Conservation (phyloP, 805 yeast genomes). For the Peterozyma xylosa region DNA sequence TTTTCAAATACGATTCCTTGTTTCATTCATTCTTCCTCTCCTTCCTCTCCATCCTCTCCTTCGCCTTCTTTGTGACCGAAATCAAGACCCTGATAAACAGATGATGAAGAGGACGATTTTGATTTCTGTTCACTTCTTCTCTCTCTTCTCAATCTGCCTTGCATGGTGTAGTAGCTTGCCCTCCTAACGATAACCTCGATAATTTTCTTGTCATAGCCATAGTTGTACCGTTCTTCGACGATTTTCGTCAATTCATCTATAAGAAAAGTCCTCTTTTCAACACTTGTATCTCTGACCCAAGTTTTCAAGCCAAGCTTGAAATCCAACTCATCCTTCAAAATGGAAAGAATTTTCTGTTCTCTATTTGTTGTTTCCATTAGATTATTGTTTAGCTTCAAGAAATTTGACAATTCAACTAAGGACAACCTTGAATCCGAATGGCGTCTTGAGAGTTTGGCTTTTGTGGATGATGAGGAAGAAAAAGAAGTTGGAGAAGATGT, state of each 20-base stretch:
- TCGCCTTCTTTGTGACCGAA: too few relatives aligned
- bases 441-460: conserved; percentile 2
- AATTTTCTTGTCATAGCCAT: conserved; percentile 43
- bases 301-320: conserved; percentile 73
- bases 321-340: conserved; percentile 50
- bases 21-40: too few relatives aligned
- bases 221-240: conserved; percentile 38
- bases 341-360: conserved; percentile 43
- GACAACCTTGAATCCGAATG: conserved; percentile 47
- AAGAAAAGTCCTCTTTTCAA: conserved; percentile 38
- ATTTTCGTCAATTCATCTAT: conserved; percentile 40
- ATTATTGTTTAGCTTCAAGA: conserved; percentile 38
- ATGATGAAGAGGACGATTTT: too few relatives aligned
- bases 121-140: conserved; percentile 40
- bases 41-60: too few relatives aligned
- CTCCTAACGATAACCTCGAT: conserved; percentile 72
- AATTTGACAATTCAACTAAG: conserved; percentile 44
- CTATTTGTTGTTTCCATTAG: conserved; percentile 48
- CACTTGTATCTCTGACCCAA: conserved; percentile 77
- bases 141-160: conserved; percentile 63
- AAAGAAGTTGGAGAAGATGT: neutral
- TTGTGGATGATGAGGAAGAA: neutral
- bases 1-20: too few relatives aligned
- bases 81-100: too few relatives aligned
- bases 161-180: conserved; percentile 77